These are phyloP conservation scores for Pholiota microspora DNA, from an alignment of 768 basidiomycete species.

Conservation along the genomic window DNA sequence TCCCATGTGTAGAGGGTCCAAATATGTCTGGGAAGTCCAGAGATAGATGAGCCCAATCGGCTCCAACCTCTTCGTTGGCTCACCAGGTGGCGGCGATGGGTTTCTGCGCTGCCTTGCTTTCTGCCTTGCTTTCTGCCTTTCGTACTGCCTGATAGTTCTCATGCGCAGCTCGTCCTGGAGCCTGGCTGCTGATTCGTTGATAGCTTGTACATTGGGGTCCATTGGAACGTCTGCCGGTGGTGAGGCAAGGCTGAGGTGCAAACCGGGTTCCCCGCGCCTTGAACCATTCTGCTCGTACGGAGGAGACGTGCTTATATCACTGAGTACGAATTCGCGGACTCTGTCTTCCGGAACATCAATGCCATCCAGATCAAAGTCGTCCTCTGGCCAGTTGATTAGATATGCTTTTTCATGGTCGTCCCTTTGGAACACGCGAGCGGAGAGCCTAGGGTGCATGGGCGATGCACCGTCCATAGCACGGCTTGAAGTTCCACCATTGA, in stretches of 20 bases:
- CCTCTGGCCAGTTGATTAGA: constrained; percentile 24
- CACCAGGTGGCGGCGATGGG: neutral
- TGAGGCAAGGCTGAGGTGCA: neutral
- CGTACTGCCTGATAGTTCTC: constrained; percentile 10
- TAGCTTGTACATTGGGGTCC: constrained; percentile 11
- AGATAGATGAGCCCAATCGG: constrained; percentile 46
- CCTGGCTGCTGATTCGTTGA: constrained; percentile 14
- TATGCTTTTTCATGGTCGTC: constrained; percentile 6
- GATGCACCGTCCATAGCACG: too few relatives aligned
- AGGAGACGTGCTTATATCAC: too few relatives aligned
- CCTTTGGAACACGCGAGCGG: neutral
- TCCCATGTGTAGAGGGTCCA: constrained; percentile 29
- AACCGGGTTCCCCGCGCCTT: too few relatives aligned
- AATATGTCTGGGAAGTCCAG: constrained; percentile 23
- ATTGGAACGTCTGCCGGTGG: constrained; percentile 3
- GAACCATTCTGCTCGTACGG: too few relatives aligned
- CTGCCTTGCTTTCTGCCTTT: constrained; percentile 12
- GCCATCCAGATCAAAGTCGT: constrained; percentile 5
- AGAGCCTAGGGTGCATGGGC: too few relatives aligned
- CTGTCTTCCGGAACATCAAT: neutral
- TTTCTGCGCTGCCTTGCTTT: neutral
- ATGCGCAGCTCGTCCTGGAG: constrained; percentile 7
- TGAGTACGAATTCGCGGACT: too few relatives aligned
- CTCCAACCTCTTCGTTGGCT: neutral
- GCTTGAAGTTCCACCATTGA: too few relatives aligned